Evolutionary conservation across 163 green algal species (phyloP).

Genomic region (Prototheca cutis): DNA sequence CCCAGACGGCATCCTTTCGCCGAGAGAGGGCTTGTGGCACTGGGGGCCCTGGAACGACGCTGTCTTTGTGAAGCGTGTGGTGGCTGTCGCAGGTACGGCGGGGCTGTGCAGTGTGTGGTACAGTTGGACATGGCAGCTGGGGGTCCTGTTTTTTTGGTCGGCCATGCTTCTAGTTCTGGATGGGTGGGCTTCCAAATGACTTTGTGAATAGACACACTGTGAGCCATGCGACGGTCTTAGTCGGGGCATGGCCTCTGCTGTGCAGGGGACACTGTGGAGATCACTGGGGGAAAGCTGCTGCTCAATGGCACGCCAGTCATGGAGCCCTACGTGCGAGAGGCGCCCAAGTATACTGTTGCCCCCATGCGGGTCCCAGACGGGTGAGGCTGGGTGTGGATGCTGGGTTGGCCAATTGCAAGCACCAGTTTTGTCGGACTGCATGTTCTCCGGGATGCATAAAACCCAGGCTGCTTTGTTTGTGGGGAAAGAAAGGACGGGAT

Average conservation of each 20-base stretch:
- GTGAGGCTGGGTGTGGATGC: too few species aligned
- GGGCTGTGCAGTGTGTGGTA: constrained; percentile 70
- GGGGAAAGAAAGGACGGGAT: too few species aligned
- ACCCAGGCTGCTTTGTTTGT: too few species aligned
- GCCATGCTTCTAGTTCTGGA: not conserved
- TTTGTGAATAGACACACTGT: too few species aligned
- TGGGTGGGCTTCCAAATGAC: too few species aligned
- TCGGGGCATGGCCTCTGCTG: too few species aligned
- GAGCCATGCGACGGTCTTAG: too few species aligned
- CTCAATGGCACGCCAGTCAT: constrained; percentile 69
- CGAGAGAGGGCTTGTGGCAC: too few species aligned
- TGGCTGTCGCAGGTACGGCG: constrained; percentile 78
- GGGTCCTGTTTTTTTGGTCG: not conserved
- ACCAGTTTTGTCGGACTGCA: too few species aligned
- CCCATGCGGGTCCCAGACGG: too few species aligned
- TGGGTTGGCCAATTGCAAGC: too few species aligned
- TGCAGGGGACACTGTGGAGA: constrained; percentile 82
- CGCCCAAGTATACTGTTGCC: constrained; percentile 72
- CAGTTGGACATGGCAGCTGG: not conserved
- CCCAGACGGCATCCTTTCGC: constrained; percentile 38
- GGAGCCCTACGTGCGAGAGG: constrained; percentile 81
- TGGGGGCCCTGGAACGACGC: constrained; percentile 50
- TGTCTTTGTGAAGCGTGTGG: constrained; percentile 98
- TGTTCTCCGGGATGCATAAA: too few species aligned
- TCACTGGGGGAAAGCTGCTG: constrained; percentile 68